A percentile compares a stretch with the other conserved stretches of the same genome.
Conservation (phyloP, 495 filamentous ascomycete genomes). For the Neurospora sp. region DNA sequence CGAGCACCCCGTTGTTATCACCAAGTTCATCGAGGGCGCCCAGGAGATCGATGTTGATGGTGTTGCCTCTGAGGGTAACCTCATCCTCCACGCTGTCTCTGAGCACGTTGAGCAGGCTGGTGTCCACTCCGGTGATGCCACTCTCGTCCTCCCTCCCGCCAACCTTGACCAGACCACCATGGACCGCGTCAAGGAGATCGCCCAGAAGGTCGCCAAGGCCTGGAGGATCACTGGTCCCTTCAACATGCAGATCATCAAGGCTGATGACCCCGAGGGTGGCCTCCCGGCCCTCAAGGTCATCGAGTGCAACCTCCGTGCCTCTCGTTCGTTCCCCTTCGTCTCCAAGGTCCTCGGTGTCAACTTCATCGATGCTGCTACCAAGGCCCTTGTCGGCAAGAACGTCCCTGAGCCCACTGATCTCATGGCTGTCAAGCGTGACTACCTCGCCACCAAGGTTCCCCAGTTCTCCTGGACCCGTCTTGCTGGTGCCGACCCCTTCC, state of each 20-base stretch:
- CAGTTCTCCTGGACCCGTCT: slow-evolving; percentile 99
- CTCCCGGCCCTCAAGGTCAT: slow-evolving; percentile 84
- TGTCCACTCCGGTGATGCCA: slow-evolving; percentile 97
- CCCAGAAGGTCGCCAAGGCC: slow-evolving; percentile 89
- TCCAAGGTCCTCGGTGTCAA: slow-evolving; percentile 94
- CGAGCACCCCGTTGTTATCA: slow-evolving; percentile 97
- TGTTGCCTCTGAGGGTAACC: slow-evolving; percentile 74
- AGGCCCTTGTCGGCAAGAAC: slow-evolving; percentile 77
- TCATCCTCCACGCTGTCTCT: slow-evolving; percentile 89
- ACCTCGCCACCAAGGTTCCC: slow-evolving; percentile 91
- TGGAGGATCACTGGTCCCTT: slow-evolving; percentile 96
- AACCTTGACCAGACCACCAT: slow-evolving; percentile 66
- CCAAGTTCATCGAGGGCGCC: slow-evolving; percentile 95
- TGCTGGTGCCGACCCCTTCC: slow-evolving; percentile 94
- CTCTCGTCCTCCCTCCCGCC: slow-evolving; percentile 82
- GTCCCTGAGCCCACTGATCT: slow-evolving; percentile 81
- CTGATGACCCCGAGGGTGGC: slow-evolving; percentile 57
- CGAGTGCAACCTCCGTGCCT: slow-evolving; percentile 96
- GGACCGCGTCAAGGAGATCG: slow-evolving; percentile 85
- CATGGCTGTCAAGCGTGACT: slow-evolving; percentile 81
- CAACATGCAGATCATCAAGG: slow-evolving; percentile 99
- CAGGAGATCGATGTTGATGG: slow-evolving; percentile 98
- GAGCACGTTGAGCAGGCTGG: slow-evolving; percentile 97
- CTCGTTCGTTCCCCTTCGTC: slow-evolving; percentile 94
- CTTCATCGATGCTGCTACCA: slow-evolving; percentile 95